Evolutionary conservation across 129 eudicot genomes (phyloP).

Genomic region (Tagetes erecta): DNA sequence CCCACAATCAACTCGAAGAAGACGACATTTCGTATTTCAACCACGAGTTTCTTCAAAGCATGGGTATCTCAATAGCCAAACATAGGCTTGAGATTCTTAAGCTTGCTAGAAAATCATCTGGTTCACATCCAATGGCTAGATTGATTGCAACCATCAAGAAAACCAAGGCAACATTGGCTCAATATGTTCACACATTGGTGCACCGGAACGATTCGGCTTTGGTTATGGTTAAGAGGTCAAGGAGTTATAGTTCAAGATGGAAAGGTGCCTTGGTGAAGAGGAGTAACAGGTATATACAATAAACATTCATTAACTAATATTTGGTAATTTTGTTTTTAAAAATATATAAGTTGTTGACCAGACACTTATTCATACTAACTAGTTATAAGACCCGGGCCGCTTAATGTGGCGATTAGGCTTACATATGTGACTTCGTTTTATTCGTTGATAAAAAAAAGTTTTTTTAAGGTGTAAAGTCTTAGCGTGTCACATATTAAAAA

Average conservation of each 20-base stretch:
- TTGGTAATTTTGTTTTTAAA: too few species aligned
- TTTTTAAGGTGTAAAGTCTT: too few species aligned
- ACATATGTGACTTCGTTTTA: too few species aligned
- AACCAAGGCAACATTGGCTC: slow-evolving; percentile 50
- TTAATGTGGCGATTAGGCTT: too few species aligned
- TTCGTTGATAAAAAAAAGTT: too few species aligned
- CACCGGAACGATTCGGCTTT: slow-evolving; percentile 57
- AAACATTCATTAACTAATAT: neutral
- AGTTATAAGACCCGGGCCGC: too few species aligned
- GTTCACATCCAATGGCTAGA: slow-evolving; percentile 45
- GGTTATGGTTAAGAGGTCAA: slow-evolving; percentile 42
- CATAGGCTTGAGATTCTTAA: slow-evolving; percentile 88
- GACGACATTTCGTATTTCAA: slow-evolving; percentile 72
- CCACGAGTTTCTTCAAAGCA: slow-evolving; percentile 91
- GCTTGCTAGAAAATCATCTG: slow-evolving; percentile 41
- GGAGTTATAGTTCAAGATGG: slow-evolving; percentile 60
- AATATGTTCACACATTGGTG: slow-evolving; percentile 44
- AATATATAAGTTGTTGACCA: too few species aligned
- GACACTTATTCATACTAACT: too few species aligned
- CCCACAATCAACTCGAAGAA: slow-evolving; percentile 73
- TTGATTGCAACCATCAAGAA: slow-evolving; percentile 51
- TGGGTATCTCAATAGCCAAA: slow-evolving; percentile 88
- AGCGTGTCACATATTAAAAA: too few species aligned
- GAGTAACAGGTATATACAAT: slow-evolving; percentile 31
- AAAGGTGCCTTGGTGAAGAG: slow-evolving; percentile 56